Percentiles rank a stretch among this genome's conserved stretches.
Conservation (phyloP, 805 yeast genomes). For the Komagataella populi region DNA sequence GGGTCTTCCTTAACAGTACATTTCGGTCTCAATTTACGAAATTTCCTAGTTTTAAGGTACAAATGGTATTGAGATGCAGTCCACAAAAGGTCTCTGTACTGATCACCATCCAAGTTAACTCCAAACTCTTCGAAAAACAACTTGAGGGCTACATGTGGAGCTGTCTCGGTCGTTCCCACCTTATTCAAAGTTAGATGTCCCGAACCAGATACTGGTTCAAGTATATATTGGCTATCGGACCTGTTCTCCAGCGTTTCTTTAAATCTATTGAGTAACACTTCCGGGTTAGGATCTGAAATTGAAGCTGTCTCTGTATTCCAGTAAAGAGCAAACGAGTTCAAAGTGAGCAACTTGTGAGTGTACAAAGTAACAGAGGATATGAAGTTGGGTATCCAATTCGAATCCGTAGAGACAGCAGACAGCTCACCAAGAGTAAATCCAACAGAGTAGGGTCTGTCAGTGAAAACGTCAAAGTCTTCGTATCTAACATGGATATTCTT, state of each 20-base stretch:
- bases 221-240: conserved; percentile 34
- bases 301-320: conserved; percentile 63
- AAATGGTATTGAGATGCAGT: conserved; percentile 74
- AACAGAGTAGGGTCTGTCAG: conserved; percentile 64
- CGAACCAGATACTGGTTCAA: conserved; percentile 80
- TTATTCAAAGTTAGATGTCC: conserved; percentile 80
- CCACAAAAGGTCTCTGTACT: conserved; percentile 70
- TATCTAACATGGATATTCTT: conserved; percentile 85
- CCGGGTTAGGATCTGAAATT: conserved; percentile 32
- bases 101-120: conserved; percentile 72
- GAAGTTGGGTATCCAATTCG: conserved; percentile 73
- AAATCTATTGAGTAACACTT: conserved; percentile 32
- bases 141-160: conserved; percentile 62
- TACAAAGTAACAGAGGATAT: conserved; percentile 54
- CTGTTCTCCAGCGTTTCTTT: conserved; percentile 23
- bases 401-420: conserved; percentile 85
- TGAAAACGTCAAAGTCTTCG: conserved; percentile 65
- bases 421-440: conserved; percentile 79
- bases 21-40: conserved; percentile 57
- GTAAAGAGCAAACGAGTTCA: conserved; percentile 65
- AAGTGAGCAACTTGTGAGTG: conserved; percentile 64
- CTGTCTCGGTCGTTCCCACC: conserved; percentile 49
- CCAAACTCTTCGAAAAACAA: conserved; percentile 81
- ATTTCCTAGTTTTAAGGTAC: conserved; percentile 64
- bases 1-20: conserved; percentile 47